These are phyloP conservation scores for Penicillium bovifimosum DNA, from an alignment of 495 filamentous ascomycete genomes.

Conservation along the genomic window DNA sequence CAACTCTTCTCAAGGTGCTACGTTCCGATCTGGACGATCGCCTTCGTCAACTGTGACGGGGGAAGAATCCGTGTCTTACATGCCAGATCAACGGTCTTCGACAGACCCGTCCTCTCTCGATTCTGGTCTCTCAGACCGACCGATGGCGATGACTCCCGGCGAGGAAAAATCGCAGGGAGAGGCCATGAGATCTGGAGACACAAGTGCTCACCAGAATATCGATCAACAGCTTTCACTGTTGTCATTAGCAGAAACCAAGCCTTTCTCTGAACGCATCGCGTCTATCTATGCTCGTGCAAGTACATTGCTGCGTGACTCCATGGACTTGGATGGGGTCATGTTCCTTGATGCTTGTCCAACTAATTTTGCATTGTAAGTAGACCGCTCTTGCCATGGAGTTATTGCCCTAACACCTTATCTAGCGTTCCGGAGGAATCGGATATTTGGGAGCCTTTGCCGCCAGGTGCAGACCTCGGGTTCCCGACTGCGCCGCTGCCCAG, in stretches of 20 bases:
- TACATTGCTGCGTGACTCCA: slow-evolving; percentile 31
- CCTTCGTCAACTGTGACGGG: slow-evolving; percentile 5
- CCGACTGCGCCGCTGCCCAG: slow-evolving; percentile 17
- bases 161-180: slow-evolving; percentile 14
- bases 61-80: slow-evolving; percentile 1
- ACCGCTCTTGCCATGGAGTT: too few species aligned
- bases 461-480: slow-evolving; percentile 11
- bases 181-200: neutral
- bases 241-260: slow-evolving; percentile 6
- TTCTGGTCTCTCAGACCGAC: slow-evolving; percentile 10
- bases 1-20: neutral
- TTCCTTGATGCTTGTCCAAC: slow-evolving; percentile 34
- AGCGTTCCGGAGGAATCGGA: slow-evolving; percentile 13
- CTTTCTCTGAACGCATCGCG: slow-evolving; percentile 11
- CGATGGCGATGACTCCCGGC: neutral
- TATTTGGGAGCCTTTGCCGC: slow-evolving; percentile 26
- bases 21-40: neutral
- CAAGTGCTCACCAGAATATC: neutral
- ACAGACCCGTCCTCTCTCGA: slow-evolving; percentile 9
- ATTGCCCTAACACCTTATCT: too few species aligned
- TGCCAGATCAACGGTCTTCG: neutral
- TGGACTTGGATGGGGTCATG: slow-evolving; percentile 39
- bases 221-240: neutral
- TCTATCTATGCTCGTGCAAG: slow-evolving; percentile 36
- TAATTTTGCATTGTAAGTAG: slow-evolving; percentile 8